These are phyloP conservation scores for Trichaptum fuscoviolaceum DNA, from an alignment of 768 basidiomycete genomes.

Conservation along the genomic window DNA sequence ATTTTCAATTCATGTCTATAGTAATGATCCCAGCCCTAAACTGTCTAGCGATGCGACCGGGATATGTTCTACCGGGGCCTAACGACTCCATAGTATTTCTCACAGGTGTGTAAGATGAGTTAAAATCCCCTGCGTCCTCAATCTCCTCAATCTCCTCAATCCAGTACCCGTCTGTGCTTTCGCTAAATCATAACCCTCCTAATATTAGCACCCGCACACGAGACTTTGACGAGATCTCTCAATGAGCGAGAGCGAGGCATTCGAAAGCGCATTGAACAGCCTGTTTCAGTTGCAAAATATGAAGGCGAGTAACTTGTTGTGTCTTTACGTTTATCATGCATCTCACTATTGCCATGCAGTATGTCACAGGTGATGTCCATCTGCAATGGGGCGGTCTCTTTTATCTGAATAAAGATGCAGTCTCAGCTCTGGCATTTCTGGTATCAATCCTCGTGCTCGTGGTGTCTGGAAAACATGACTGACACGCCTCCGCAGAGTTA, in stretches of 20 bases:
- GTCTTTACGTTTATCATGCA: neutral
- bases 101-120: neutral
- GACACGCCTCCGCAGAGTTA: neutral
- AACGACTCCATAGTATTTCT: neutral
- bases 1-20: neutral
- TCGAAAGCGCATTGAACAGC: neutral
- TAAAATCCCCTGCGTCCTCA: neutral
- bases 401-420: neutral
- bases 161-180: neutral
- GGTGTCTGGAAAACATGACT: too few relatives aligned
- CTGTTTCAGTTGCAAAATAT: neutral
- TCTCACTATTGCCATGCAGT: neutral
- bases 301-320: neutral
- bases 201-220: neutral
- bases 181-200: neutral
- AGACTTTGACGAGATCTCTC: neutral
- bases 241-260: neutral
- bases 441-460: neutral
- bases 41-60: neutral
- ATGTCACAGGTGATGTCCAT: neutral
- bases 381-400: neutral
- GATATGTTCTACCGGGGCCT: neutral
- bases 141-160: too few relatives aligned
- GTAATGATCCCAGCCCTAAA: neutral
- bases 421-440: neutral